Evolutionary conservation across 2,329 filamentous ascomycete genomes (phyloP).

Genomic region (Ophiocordyceps polyrhachis-furcata): DNA sequence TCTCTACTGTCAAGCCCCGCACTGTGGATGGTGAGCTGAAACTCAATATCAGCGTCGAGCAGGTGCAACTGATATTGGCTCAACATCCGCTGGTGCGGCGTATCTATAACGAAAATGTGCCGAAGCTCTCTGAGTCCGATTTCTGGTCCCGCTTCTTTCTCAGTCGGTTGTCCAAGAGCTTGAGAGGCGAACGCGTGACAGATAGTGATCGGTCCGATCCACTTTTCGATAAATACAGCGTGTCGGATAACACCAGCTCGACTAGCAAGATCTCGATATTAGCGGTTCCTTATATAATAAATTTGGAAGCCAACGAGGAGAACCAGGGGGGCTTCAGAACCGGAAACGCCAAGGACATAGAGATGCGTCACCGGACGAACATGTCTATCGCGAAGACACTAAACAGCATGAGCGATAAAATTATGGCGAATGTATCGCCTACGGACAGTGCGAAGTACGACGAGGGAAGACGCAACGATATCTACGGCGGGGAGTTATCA

Average conservation of each 20-base stretch:
- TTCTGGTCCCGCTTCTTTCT: slow-evolving; percentile 96
- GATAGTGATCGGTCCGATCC: slow-evolving; percentile 61
- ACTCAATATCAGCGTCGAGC: slow-evolving; percentile 74
- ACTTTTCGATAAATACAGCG: slow-evolving; percentile 72
- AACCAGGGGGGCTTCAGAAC: slow-evolving; percentile 68
- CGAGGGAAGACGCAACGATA: slow-evolving; percentile 43
- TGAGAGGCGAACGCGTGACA: slow-evolving; percentile 73
- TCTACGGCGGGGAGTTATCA: slow-evolving; percentile 49
- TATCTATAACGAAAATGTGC: slow-evolving; percentile 87
- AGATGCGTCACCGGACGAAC: slow-evolving; percentile 70
- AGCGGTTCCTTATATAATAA: slow-evolving; percentile 72
- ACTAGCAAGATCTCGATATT: slow-evolving; percentile 37
- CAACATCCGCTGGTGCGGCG: slow-evolving; percentile 83
- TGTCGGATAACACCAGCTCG: slow-evolving; percentile 42
- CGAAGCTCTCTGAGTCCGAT: slow-evolving; percentile 55
- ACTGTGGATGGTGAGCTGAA: slow-evolving; percentile 38
- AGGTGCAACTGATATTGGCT: slow-evolving; percentile 80
- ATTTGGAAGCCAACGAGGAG: slow-evolving; percentile 86
- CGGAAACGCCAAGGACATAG: slow-evolving; percentile 75
- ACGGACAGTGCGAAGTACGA: slow-evolving; percentile 51
- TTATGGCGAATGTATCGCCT: slow-evolving; percentile 73
- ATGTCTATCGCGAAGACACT: slow-evolving; percentile 77
- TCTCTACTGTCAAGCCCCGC: slow-evolving; percentile 67
- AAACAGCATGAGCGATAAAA: slow-evolving; percentile 82
- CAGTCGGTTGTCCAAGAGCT: slow-evolving; percentile 73